These are phyloP conservation scores for Acanthamoeba rhysodes DNA, from an alignment of 208 protist species.

Conservation along the genomic window DNA sequence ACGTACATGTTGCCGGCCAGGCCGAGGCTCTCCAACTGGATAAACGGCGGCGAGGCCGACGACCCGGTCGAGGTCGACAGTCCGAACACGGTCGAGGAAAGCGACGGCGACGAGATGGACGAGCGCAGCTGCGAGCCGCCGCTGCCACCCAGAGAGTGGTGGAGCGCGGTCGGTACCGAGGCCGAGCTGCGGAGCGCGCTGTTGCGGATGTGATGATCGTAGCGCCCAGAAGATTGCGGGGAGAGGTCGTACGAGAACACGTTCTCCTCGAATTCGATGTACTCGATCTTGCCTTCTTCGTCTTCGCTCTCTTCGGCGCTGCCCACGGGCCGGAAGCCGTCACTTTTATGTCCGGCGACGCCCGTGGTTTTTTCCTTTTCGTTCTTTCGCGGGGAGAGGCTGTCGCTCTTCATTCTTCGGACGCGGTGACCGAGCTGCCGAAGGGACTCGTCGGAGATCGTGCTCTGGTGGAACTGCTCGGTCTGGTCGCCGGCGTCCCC, in stretches of 20 bases:
- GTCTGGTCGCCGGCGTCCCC: neutral
- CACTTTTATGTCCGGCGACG: too few relatives aligned
- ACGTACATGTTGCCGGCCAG: slow-evolving; percentile 1
- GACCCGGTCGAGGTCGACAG: neutral
- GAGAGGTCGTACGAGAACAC: slow-evolving; percentile 24
- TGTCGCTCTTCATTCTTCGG: neutral
- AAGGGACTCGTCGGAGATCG: neutral
- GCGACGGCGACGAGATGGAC: neutral
- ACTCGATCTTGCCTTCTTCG: neutral
- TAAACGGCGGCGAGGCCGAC: neutral
- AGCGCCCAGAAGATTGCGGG: neutral
- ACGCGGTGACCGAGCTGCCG: neutral
- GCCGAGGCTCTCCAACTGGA: neutral
- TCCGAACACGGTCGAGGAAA: neutral
- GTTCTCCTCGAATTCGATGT: neutral
- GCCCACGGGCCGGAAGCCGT: too few relatives aligned
- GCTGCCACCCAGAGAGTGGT: neutral
- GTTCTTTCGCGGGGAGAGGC: neutral
- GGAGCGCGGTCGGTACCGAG: neutral
- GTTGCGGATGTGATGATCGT: neutral
- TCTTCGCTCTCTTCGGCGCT: neutral
- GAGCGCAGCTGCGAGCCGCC: neutral
- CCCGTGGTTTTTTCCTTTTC: neutral
- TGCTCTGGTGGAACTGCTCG: neutral
- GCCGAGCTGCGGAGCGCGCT: too few relatives aligned